These are phyloP conservation scores for Tetrapisispora pingtungensis DNA, from an alignment of 805 yeast species.

Conservation along the genomic window DNA sequence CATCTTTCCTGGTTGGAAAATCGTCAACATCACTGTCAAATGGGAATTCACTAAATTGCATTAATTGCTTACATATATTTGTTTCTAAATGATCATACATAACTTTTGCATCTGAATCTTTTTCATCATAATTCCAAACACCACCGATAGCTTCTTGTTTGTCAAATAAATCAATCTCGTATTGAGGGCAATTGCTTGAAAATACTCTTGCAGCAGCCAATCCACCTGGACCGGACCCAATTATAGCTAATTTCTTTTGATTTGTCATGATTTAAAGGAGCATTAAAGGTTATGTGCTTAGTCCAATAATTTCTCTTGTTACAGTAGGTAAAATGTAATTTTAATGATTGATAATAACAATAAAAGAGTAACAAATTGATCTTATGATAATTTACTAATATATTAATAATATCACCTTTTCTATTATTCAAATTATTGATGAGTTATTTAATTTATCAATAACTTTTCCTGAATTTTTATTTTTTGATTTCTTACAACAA, in stretches of 20 bases:
- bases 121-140: conserved; percentile 53
- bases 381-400: too few relatives aligned
- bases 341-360: too few relatives aligned
- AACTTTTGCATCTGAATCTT: conserved; percentile 27
- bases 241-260: conserved; percentile 41
- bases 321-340: too few relatives aligned
- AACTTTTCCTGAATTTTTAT: too few relatives aligned
- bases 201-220: conserved; percentile 57
- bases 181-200: conserved; percentile 37
- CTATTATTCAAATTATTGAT: too few relatives aligned
- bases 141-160: conserved; percentile 59
- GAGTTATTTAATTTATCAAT: too few relatives aligned
- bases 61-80: conserved; percentile 51
- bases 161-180: conserved; percentile 51
- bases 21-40: conserved; percentile 38
- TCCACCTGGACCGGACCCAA: conserved; percentile 77
- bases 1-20: conserved; percentile 55
- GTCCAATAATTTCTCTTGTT: too few relatives aligned
- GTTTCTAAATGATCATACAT: conserved; percentile 62
- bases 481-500: too few relatives aligned
- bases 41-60: conserved; percentile 52
- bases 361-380: too few relatives aligned
- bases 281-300: too few relatives aligned
- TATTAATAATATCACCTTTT: too few relatives aligned
- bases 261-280: not conserved